Conservation (phyloP, 169 alveolate species). For the Theileria parva region DNA sequence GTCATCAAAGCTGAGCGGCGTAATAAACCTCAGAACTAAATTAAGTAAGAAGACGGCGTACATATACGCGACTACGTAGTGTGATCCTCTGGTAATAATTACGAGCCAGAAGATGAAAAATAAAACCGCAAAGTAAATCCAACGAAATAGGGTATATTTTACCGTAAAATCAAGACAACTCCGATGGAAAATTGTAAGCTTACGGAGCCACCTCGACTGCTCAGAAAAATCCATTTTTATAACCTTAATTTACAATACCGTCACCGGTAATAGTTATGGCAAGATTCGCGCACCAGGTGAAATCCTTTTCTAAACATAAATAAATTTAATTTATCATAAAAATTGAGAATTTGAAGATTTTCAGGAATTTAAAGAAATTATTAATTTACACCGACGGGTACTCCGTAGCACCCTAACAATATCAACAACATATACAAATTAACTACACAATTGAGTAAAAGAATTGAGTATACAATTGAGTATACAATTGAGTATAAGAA, state of each 20-base stretch:
- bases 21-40: slow-evolving; percentile 68
- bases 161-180: slow-evolving; percentile 56
- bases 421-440: no score
- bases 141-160: slow-evolving; percentile 56
- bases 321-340: no score
- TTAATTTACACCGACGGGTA: no score
- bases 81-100: slow-evolving; percentile 55
- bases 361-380: no score
- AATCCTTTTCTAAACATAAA: no score
- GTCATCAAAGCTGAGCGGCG: slow-evolving; percentile 76
- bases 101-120: slow-evolving; percentile 55
- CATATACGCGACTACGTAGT: slow-evolving; percentile 75
- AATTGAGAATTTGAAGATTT: no score
- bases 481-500: background rate
- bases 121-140: slow-evolving; percentile 63
- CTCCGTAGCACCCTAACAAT: no score
- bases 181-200: slow-evolving; percentile 6
- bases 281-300: no score
- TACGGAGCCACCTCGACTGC: background rate
- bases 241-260: background rate
- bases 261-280: no score
- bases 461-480: no score
- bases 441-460: no score
- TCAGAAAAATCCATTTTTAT: background rate
- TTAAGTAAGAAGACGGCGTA: slow-evolving; percentile 71